Conservation (phyloP, 306 rosid species). For the Comarum palustre region DNA sequence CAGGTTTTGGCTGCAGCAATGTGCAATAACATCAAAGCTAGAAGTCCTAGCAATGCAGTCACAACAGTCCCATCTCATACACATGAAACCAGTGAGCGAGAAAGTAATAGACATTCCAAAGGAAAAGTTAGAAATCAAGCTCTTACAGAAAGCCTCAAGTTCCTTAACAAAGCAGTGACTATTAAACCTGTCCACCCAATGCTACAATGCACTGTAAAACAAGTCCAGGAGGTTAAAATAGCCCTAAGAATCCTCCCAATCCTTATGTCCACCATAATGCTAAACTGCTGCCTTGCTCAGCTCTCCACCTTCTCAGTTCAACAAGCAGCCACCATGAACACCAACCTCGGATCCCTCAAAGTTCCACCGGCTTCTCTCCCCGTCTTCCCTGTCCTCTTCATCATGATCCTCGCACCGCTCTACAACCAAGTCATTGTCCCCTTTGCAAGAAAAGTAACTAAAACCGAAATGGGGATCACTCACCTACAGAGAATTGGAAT, state of each 20-base stretch:
- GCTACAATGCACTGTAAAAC: slow-evolving; percentile 48
- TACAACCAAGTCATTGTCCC: slow-evolving; percentile 59
- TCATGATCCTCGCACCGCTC: slow-evolving; percentile 63
- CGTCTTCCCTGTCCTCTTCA: slow-evolving; percentile 63
- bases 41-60: slow-evolving; percentile 41
- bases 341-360: slow-evolving; percentile 54
- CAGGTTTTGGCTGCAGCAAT: slow-evolving; percentile 74
- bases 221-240: slow-evolving; percentile 65
- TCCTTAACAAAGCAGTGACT: slow-evolving; percentile 47
- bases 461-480: slow-evolving; percentile 63
- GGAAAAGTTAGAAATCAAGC: slow-evolving; percentile 22
- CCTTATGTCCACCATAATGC: slow-evolving; percentile 64
- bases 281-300: slow-evolving; percentile 81
- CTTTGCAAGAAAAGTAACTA: slow-evolving; percentile 46
- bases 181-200: slow-evolving; percentile 39
- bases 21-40: slow-evolving; percentile 29
- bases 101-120: slow-evolving; percentile 15
- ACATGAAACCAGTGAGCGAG: slow-evolving; percentile 25
- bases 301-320: slow-evolving; percentile 80
- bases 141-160: slow-evolving; percentile 46
- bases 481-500: slow-evolving; percentile 64
- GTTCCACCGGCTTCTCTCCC: slow-evolving; percentile 89
- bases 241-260: slow-evolving; percentile 62
- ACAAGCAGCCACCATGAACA: slow-evolving; percentile 79
- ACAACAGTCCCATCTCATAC: slow-evolving; percentile 34